Base-by-base conservation (phyloP, 176 grass and related monocot species). In the Olyra latifolia region DNA sequence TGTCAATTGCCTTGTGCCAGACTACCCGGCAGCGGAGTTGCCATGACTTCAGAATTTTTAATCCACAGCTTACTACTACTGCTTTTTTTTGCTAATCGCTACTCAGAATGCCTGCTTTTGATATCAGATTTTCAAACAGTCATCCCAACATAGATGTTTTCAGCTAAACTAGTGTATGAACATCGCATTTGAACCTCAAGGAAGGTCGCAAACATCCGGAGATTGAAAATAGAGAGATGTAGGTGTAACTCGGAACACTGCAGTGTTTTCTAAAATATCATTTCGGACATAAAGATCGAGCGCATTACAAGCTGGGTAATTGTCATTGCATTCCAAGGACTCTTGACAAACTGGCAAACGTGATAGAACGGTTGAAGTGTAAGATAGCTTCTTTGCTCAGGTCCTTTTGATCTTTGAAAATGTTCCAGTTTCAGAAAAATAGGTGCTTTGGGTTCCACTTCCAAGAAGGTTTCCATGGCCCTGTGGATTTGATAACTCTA, bases 391-490 rank as follows among this genome's bases (percentile, higher is more conserved):
- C 56, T 86, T 10, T 56, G 59, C 30, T 87, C 70, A 87, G 20
- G 47, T 85, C 67, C 80, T 91, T 54, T 88, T 91, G 69, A 93
- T 89, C 84, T 85, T 97, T 23, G 94, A 97, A 85, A 97, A 97
- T 70, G 88, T 91, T 10, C 94, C 86, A 0, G 88, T 93, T 69
- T 97, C 91, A 10, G 88, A 93, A 84, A 97, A 97, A 49, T 97
- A 97, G 10, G 94, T 93, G 74, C 91, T 97, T 52, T 97, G 94
- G 10, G 71, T 93, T 66, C 94, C 90, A 23, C 91, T 82, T n/a
- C 94, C 94, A 29, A 97, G 83, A 23, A 84, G 80, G 74, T 90
- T 97, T 9, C 75, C 88, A 45, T 83, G 88, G 54, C 86, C 88
- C 59, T 93, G 91, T 55, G 91, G 91, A 80, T 97, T 93, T 12